phyloP scores from a whole-genome alignment of 306 rosid species.

The Sophora flavescens region DNA sequence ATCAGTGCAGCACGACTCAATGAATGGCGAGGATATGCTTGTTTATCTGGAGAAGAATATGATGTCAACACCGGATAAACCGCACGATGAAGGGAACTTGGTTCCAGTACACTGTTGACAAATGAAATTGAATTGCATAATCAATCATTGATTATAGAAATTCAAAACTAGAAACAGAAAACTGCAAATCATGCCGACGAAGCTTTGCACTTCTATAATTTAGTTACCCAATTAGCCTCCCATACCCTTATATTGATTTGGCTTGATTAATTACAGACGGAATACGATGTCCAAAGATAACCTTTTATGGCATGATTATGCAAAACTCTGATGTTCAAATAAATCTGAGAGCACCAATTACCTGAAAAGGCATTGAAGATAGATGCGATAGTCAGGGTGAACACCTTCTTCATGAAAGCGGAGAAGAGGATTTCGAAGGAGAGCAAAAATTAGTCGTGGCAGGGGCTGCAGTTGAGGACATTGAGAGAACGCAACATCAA shows the following conservation, averaged over 20 bases:
- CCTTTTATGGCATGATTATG: slow-evolving; percentile 20
- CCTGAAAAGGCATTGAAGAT: slow-evolving; percentile 97
- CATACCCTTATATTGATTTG: slow-evolving; percentile 2
- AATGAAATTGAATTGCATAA: slow-evolving; percentile 36
- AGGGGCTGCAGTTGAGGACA: slow-evolving; percentile 91
- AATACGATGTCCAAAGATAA: slow-evolving; percentile 14
- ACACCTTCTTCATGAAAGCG: slow-evolving; percentile 96
- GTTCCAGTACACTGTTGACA: slow-evolving; percentile 83
- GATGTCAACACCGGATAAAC: slow-evolving; percentile 92
- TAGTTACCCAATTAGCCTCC: not conserved
- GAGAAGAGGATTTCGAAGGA: slow-evolving; percentile 93
- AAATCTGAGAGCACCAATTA: slow-evolving; percentile 46
- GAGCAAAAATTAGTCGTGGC: slow-evolving; percentile 88
- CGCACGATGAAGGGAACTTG: slow-evolving; percentile 88
- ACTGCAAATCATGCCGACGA: slow-evolving; percentile 5
- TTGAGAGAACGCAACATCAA: slow-evolving; percentile 88
- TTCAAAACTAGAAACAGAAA: slow-evolving; percentile 24
- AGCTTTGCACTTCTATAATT: not conserved
- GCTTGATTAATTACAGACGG: not conserved
- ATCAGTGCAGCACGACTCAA: slow-evolving; percentile 92
- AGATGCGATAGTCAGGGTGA: slow-evolving; percentile 94
- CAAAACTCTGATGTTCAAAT: slow-evolving; percentile 32
- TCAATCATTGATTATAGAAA: slow-evolving; percentile 39
- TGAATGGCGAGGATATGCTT: slow-evolving; percentile 94
- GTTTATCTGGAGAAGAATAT: slow-evolving; percentile 82